phyloP scores from a whole-genome alignment of 2,329 filamentous ascomycete genomes.

The Trichoderma guizhouense region DNA sequence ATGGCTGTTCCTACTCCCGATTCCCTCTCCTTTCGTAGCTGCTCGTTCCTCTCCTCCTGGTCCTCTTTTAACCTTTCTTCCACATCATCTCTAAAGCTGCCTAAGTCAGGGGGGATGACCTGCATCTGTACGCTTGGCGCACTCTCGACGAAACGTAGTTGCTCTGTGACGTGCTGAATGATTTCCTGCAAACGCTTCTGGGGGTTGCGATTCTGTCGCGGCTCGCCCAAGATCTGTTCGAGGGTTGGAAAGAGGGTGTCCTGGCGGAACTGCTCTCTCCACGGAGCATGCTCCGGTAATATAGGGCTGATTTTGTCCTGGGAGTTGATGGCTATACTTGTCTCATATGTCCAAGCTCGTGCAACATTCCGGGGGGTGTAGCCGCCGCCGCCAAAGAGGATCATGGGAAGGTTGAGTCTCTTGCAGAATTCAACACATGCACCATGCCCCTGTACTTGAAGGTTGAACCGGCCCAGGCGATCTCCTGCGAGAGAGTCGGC shows the following conservation, averaged over 20 bases:
- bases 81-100: constrained; percentile 63
- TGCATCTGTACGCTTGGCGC: constrained; percentile 86
- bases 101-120: constrained; percentile 73
- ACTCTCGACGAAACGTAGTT: constrained; percentile 78
- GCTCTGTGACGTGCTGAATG: constrained; percentile 74
- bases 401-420: constrained; percentile 70
- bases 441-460: constrained; percentile 92
- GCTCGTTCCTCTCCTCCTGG: constrained; percentile 55
- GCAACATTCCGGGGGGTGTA: constrained; percentile 97
- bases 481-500: constrained; percentile 94
- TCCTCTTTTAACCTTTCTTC: constrained; percentile 66
- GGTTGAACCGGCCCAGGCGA: constrained; percentile 89
- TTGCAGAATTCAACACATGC: constrained; percentile 90
- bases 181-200: constrained; percentile 72
- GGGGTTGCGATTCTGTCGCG: constrained; percentile 73
- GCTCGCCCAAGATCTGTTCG: constrained; percentile 65
- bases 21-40: constrained; percentile 51
- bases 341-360: constrained; percentile 95
- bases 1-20: constrained; percentile 55
- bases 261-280: constrained; percentile 83
- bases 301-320: constrained; percentile 66
- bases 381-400: constrained; percentile 90
- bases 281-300: constrained; percentile 77
- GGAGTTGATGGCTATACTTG: constrained; percentile 78
- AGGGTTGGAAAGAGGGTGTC: constrained; percentile 86